Evolutionary conservation across 1,284 basidiomycete genomes (phyloP).

Genomic region (Xerocomus nothofagi): DNA sequence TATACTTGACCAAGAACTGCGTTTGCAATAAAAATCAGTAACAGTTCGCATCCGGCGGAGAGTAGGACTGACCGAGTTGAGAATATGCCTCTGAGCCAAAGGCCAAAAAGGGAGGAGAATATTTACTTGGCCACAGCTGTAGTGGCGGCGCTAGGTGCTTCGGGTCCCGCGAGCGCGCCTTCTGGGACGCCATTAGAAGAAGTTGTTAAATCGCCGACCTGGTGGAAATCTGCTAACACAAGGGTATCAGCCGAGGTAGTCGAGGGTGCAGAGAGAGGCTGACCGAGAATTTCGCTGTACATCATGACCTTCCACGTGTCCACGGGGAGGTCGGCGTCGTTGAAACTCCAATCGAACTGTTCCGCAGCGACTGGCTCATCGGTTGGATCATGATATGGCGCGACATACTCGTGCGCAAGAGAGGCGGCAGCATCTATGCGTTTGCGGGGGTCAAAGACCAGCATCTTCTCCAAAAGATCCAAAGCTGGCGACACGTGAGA

Average conservation of each 20-base stretch:
- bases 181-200: slow-evolving; percentile 48
- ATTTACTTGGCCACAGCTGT: slow-evolving; percentile 20
- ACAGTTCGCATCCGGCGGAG: neutral
- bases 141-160: slow-evolving; percentile 25
- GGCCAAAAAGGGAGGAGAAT: neutral
- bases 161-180: slow-evolving; percentile 66
- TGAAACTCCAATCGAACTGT: slow-evolving; percentile 99
- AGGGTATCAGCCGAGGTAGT: slow-evolving; percentile 8
- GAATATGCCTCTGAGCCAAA: slow-evolving; percentile 11
- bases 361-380: slow-evolving; percentile 95
- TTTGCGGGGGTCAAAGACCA: slow-evolving; percentile 97
- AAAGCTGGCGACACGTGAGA: slow-evolving; percentile 57
- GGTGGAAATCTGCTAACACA: slow-evolving; percentile 66
- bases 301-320: slow-evolving; percentile 99
- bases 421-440: slow-evolving; percentile 93
- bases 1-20: slow-evolving; percentile 16
- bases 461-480: slow-evolving; percentile 97
- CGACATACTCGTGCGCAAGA: slow-evolving; percentile 92
- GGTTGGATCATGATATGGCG: slow-evolving; percentile 97
- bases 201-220: slow-evolving; percentile 56
- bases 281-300: slow-evolving; percentile 94
- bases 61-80: slow-evolving; percentile 15
- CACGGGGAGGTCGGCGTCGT: slow-evolving; percentile 98
- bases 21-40: slow-evolving; percentile 6
- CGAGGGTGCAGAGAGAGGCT: slow-evolving; percentile 30